Evolutionary conservation across 2,329 filamentous ascomycete species (phyloP).

Genomic region (Aurifilum marmelostoma): DNA sequence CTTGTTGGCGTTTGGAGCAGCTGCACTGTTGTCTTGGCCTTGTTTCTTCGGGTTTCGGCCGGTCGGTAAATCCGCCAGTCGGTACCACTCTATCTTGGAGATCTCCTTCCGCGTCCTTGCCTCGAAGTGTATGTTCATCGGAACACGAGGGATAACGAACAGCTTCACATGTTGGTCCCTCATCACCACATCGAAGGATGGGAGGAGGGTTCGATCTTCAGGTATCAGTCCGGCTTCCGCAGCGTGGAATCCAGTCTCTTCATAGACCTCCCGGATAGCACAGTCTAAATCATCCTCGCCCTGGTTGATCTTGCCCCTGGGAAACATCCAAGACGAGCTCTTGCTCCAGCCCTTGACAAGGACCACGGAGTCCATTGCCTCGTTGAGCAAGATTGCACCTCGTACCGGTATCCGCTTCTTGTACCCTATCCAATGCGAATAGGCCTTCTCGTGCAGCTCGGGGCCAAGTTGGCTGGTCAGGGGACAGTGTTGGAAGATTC

Average conservation of each 20-base stretch:
- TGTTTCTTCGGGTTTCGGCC: slow-evolving; percentile 72
- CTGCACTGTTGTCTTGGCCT: slow-evolving; percentile 59
- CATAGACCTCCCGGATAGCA: slow-evolving; percentile 90
- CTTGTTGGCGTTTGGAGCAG: slow-evolving; percentile 72
- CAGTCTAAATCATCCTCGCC: slow-evolving; percentile 93
- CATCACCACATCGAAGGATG: slow-evolving; percentile 88
- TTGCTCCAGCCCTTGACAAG: slow-evolving; percentile 99
- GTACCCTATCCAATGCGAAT: slow-evolving; percentile 90
- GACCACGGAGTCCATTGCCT: slow-evolving; percentile 90
- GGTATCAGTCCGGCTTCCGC: slow-evolving; percentile 75
- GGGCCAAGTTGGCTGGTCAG: slow-evolving; percentile 80
- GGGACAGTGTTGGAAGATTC: slow-evolving; percentile 93
- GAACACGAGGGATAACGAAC: slow-evolving; percentile 88
- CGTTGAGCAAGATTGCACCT: slow-evolving; percentile 89
- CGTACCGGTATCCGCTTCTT: slow-evolving; percentile 93
- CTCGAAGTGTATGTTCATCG: slow-evolving; percentile 84
- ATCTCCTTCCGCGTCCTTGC: slow-evolving; percentile 95
- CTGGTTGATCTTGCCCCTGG: slow-evolving; percentile 96
- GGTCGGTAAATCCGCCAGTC: slow-evolving; percentile 77
- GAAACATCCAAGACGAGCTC: slow-evolving; percentile 93
- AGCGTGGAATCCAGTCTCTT: slow-evolving; percentile 92
- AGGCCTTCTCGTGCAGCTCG: slow-evolving; percentile 79
- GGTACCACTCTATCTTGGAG: slow-evolving; percentile 96
- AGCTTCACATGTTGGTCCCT: slow-evolving; percentile 90
- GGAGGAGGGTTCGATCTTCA: slow-evolving; percentile 72